These are phyloP conservation scores for Rhododendron simsii DNA, from an alignment of 148 eudicot species.

Conservation along the genomic window DNA sequence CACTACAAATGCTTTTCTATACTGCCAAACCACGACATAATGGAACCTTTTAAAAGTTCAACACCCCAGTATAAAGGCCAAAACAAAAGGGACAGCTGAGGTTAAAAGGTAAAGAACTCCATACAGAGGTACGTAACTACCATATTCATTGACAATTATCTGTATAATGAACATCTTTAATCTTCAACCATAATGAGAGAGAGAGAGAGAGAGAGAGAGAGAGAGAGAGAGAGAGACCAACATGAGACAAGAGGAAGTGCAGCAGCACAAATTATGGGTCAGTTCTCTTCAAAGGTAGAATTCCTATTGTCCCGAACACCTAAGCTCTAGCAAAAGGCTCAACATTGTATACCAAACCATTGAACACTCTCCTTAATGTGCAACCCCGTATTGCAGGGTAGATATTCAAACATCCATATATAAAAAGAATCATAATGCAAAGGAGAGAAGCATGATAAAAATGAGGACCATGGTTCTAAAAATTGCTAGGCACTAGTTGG, in stretches of 20 bases:
- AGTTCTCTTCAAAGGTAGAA: neutral
- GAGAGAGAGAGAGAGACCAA: neutral
- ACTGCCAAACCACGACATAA: neutral
- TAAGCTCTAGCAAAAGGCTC: neutral
- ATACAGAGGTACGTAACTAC: neutral
- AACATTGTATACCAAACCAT: no score
- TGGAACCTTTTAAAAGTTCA: neutral
- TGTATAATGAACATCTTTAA: neutral
- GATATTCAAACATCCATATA: neutral
- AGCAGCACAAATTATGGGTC: neutral
- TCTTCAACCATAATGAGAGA: neutral
- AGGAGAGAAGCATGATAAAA: neutral
- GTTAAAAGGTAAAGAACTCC: neutral
- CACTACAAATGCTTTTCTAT: neutral
- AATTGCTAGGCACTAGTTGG: no score
- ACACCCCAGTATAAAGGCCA: neutral
- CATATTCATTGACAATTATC: neutral
- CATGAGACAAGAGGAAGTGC: neutral
- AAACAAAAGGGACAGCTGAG: neutral
- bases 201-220: no score
- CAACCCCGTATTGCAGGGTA: neutral
- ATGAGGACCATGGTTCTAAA: neutral
- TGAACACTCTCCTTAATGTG: neutral
- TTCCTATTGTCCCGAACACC: neutral
- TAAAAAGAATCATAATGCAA: neutral